Conservation (phyloP, 2,329 filamentous ascomycete species). For the Cytospora mali region DNA sequence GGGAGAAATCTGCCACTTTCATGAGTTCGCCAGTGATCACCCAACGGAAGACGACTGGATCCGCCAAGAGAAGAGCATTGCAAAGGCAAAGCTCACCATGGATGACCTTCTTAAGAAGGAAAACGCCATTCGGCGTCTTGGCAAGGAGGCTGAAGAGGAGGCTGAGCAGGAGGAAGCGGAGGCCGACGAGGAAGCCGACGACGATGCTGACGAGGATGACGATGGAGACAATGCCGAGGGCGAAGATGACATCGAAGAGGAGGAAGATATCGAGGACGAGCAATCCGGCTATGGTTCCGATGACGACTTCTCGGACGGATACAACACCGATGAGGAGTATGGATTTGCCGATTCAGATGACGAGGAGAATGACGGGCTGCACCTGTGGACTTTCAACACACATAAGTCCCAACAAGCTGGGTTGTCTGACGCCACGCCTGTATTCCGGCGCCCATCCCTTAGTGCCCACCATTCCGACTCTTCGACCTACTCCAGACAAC, state of each 20-base stretch:
- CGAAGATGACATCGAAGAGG: slow-evolving; percentile 51
- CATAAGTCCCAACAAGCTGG: slow-evolving; percentile 42
- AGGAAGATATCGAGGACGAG: slow-evolving; percentile 55
- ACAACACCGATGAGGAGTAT: slow-evolving; percentile 73
- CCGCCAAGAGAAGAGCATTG: slow-evolving; percentile 63
- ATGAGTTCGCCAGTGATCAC: slow-evolving; percentile 87
- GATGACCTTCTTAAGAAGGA: slow-evolving; percentile 90
- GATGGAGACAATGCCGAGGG: slow-evolving; percentile 53
- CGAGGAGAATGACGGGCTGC: slow-evolving; percentile 68
- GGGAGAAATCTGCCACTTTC: slow-evolving; percentile 68
- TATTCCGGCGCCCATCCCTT: slow-evolving; percentile 45
- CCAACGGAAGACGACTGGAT: slow-evolving; percentile 92
- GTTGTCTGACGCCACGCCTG: slow-evolving; percentile 41
- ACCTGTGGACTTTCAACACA: slow-evolving; percentile 51
- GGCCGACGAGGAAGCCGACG: slow-evolving; percentile 46
- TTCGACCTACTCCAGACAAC: slow-evolving; percentile 53
- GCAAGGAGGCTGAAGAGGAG: slow-evolving; percentile 89
- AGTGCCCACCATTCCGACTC: slow-evolving; percentile 60
- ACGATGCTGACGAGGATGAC: slow-evolving; percentile 47
- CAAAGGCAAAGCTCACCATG: slow-evolving; percentile 76
- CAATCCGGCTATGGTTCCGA: slow-evolving; percentile 64
- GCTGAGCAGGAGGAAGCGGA: slow-evolving; percentile 75
- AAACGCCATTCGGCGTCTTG: slow-evolving; percentile 81
- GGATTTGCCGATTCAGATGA: slow-evolving; percentile 72
- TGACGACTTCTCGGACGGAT: slow-evolving; percentile 63